phyloP scores from a whole-genome alignment of 768 basidiomycete genomes.

The Hygrocybe coccinea region DNA sequence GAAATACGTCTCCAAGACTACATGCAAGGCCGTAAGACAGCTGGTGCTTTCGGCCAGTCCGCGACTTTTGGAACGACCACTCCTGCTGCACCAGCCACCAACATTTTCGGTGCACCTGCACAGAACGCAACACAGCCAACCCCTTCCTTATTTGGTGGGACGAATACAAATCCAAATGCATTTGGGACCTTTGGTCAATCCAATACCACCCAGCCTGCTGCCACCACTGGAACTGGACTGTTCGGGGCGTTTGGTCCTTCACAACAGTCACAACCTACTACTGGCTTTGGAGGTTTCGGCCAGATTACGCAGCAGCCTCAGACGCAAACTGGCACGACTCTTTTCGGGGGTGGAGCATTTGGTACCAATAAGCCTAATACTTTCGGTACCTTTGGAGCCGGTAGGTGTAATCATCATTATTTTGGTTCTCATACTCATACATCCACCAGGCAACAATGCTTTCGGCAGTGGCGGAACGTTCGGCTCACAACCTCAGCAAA shows the following conservation, averaged over 20 bases:
- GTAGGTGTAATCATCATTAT: neutral
- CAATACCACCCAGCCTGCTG: slow-evolving; percentile 25
- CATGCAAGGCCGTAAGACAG: slow-evolving; percentile 66
- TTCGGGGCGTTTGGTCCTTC: slow-evolving; percentile 38
- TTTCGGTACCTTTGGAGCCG: slow-evolving; percentile 24
- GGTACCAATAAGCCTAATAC: slow-evolving; percentile 13
- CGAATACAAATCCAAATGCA: slow-evolving; percentile 32
- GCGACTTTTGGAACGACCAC: slow-evolving; percentile 44
- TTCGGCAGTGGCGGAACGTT: slow-evolving; percentile 22
- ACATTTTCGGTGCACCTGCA: slow-evolving; percentile 43
- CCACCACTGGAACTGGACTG: slow-evolving; percentile 33
- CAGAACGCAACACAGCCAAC: slow-evolving; percentile 26
- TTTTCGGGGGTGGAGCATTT: slow-evolving; percentile 9
- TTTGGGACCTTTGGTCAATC: slow-evolving; percentile 55
- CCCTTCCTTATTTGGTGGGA: slow-evolving; percentile 36
- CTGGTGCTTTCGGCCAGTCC: slow-evolving; percentile 55
- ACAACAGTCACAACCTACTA: slow-evolving; percentile 17
- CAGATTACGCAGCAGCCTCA: slow-evolving; percentile 24
- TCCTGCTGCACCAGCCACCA: slow-evolving; percentile 38
- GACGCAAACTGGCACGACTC: neutral
- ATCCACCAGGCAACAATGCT: neutral
- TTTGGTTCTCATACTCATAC: too few relatives aligned
- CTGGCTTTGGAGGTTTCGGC: slow-evolving; percentile 34
- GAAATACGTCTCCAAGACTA: slow-evolving; percentile 78
- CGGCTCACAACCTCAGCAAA: slow-evolving; percentile 26